Percentiles rank a stretch among this genome's conserved stretches.
These are phyloP conservation scores for Globisporangium megalacanthum DNA, from an alignment of 352 stramenopile species.

Conservation along the genomic window DNA sequence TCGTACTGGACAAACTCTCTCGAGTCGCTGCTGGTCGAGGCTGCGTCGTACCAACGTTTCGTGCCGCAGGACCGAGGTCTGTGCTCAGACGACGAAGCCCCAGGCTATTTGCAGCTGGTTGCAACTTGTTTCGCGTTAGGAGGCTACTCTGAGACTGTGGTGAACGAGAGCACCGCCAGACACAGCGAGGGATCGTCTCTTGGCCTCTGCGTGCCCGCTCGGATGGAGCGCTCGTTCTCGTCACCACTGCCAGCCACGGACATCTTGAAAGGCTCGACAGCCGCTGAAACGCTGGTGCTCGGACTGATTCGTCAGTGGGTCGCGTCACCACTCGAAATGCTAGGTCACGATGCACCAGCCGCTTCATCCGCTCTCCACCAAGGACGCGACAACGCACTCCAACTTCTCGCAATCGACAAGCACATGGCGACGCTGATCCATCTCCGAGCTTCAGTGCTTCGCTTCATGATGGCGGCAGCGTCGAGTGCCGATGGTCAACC, in stretches of 20 bases:
- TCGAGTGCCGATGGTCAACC: not conserved
- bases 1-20: not conserved
- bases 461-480: constrained; percentile 14
- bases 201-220: not conserved
- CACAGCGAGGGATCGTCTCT: not conserved
- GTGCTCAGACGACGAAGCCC: not conserved
- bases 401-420: not conserved
- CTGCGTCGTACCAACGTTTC: not conserved
- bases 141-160: constrained; percentile 7
- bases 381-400: not conserved
- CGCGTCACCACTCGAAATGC: not conserved
- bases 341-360: not conserved
- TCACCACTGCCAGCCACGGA: not conserved
- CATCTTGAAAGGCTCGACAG: not conserved
- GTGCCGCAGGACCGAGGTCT: not conserved
- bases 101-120: not conserved
- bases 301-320: not conserved
- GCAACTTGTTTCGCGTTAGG: not conserved
- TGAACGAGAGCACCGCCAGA: constrained; percentile 1
- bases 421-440: constrained; percentile 2
- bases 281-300: not conserved
- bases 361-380: not conserved
- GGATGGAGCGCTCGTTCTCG: constrained; percentile 1
- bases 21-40: not conserved
- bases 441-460: constrained; percentile 18